phyloP scores from a whole-genome alignment of 208 protist genomes.

The Trypanosoma congolense region DNA sequence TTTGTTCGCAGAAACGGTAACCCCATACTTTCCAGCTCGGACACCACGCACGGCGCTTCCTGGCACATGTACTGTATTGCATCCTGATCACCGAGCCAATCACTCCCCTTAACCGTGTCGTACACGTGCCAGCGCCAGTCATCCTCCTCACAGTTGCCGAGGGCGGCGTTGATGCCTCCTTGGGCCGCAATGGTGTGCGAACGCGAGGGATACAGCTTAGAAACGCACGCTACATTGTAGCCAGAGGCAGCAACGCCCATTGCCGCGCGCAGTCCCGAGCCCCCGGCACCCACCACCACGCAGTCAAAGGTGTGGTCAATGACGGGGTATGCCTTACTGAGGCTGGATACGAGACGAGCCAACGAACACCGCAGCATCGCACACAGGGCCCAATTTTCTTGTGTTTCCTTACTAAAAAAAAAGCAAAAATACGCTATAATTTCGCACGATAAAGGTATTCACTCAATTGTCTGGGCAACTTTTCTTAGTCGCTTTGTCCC shows the following conservation, averaged over 20 bases:
- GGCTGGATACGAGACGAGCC: conserved; percentile 28
- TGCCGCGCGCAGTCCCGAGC: conserved; percentile 97
- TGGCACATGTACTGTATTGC: conserved; percentile 99
- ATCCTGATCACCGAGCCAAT: conserved; percentile 99
- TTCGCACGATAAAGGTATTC: too few relatives aligned
- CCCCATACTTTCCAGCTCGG: conserved; percentile 97
- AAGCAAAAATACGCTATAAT: too few relatives aligned
- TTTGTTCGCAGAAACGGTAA: conserved; percentile 98
- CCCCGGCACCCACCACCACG: conserved; percentile 98
- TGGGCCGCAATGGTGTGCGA: conserved; percentile 99
- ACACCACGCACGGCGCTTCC: conserved; percentile 92
- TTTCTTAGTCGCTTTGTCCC: too few relatives aligned
- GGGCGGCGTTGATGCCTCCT: conserved; percentile 98
- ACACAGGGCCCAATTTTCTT: too few relatives aligned
- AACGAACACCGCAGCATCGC: conserved; percentile 72
- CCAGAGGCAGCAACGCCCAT: conserved; percentile 97
- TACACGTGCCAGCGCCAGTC: conserved; percentile 99
- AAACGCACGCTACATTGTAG: conserved; percentile 97
- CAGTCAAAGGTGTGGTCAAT: conserved; percentile 99
- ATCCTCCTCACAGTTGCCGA: conserved; percentile 97
- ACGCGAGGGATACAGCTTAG: conserved; percentile 98
- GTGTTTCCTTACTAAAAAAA: too few relatives aligned
- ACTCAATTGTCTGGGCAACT: too few relatives aligned
- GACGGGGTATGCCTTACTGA: conserved; percentile 90
- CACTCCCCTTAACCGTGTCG: conserved; percentile 99